Evolutionary conservation across 345 rosid species (phyloP), one percentile per base, ranked within the genome.

Genomic region (Kandelia obovata): DNA sequence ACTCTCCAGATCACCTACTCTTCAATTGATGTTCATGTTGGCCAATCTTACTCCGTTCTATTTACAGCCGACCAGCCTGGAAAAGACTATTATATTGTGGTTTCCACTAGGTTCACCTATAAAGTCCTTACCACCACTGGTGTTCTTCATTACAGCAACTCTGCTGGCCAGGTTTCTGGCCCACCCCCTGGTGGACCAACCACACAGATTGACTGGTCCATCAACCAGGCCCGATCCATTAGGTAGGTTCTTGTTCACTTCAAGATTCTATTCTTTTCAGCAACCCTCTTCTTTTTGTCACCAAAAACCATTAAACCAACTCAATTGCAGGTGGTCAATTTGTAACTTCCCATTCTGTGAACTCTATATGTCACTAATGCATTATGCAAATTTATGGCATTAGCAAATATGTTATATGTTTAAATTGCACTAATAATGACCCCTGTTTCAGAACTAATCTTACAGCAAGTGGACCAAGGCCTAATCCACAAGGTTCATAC

Each of bases 401-500:
- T 43, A 43, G 5, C 49, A 15, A 13, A 2, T 43, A 43, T 43
- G 49, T 3, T 3, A 43, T 43, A 43, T 3, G 49, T 43, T 13
- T 43, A 43, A 43, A 43, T 43, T 43, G 9, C 31, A 23, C 2
- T 46, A 10, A 64, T 64, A 17, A 6, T 46, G 11, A 26, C 19
- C 15, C 11, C 39, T 64, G n/a, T 69, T 79, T 64, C 87, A 90
- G 98, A 80, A 80, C 96, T 83, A 95, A 95, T 68, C 83, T 95
- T 58, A 89, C 99, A 0, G 97, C 99, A 15, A 95, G 96, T 69
- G 99, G 92, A 30, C 97, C 97, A 0, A 84, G 99, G 53, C 97
- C 99, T 4, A 95, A 95, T 78, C 98, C 98, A 2, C 98, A 94
- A 81, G 98, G 98, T 11, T 94, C 98, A 1, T 95, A 92, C 82